These are phyloP conservation scores for Hypocreales sp. DNA, from an alignment of 2,329 filamentous ascomycete genomes.

Conservation along the genomic window DNA sequence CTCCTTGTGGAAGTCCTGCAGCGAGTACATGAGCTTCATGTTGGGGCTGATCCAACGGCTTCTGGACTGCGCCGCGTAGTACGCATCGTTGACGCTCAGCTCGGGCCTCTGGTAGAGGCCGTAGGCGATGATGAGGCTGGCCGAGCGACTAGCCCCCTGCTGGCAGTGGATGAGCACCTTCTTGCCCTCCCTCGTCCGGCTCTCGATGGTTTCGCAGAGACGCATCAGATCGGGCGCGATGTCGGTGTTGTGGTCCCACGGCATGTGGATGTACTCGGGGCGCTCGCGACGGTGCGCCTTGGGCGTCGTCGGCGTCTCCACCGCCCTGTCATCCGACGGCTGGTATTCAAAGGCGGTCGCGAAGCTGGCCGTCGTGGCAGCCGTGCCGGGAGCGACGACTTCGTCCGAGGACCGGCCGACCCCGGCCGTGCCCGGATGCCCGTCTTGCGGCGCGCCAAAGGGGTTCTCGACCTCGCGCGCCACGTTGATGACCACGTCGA, in stretches of 20 bases:
- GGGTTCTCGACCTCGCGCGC: slow-evolving; percentile 71
- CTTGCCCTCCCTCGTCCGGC: slow-evolving; percentile 56
- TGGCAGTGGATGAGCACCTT: slow-evolving; percentile 74
- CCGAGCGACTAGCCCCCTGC: slow-evolving; percentile 72
- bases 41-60: slow-evolving; percentile 84
- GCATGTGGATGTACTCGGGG: slow-evolving; percentile 76
- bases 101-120: slow-evolving; percentile 66
- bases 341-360: slow-evolving; percentile 46
- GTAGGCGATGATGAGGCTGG: slow-evolving; percentile 75
- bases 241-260: slow-evolving; percentile 80
- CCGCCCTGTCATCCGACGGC: slow-evolving; percentile 16
- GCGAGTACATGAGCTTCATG: slow-evolving; percentile 82
- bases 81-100: slow-evolving; percentile 68
- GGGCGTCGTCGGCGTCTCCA: slow-evolving; percentile 36
- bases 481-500: slow-evolving; percentile 75
- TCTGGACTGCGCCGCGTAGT: slow-evolving; percentile 64
- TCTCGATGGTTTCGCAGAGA: slow-evolving; percentile 63
- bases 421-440: slow-evolving; percentile 9
- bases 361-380: slow-evolving; percentile 40
- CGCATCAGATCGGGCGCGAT: slow-evolving; percentile 63
- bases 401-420: slow-evolving; percentile 17
- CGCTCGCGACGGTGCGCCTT: slow-evolving; percentile 33
- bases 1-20: slow-evolving; percentile 66
- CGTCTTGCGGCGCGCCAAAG: slow-evolving; percentile 29
- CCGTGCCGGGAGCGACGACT: slow-evolving; percentile 35